These are phyloP conservation scores for Alternaria brassicicola DNA, from an alignment of 2,329 filamentous ascomycete species.

Conservation along the genomic window DNA sequence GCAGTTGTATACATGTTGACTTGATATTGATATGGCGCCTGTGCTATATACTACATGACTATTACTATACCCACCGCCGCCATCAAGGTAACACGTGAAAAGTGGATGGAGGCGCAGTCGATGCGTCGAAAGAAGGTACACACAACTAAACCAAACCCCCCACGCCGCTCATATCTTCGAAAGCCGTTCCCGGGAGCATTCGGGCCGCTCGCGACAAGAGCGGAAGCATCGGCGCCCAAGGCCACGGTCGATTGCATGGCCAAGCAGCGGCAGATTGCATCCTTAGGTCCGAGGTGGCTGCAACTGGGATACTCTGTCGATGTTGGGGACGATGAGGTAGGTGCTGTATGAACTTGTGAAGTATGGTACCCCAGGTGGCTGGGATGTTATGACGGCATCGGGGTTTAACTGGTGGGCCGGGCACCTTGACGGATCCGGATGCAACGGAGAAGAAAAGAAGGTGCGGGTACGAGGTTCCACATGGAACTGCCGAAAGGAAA, in stretches of 20 bases:
- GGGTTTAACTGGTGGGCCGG: not conserved
- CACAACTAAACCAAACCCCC: not conserved
- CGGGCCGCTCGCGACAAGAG: constrained; percentile 5
- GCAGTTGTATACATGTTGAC: not conserved
- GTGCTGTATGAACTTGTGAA: not conserved
- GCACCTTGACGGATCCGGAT: not conserved
- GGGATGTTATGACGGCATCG: not conserved
- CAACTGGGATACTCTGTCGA: constrained; percentile 56
- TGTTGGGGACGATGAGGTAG: constrained; percentile 1
- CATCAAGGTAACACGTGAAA: not conserved
- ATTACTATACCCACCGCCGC: not conserved
- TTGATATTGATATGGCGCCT: not conserved
- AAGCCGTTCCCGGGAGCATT: constrained; percentile 4
- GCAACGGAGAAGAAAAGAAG: not conserved
- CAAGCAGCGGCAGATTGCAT: constrained; percentile 50
- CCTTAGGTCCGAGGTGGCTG: constrained; percentile 54
- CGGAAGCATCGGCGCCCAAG: constrained; percentile 11
- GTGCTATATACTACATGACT: not conserved
- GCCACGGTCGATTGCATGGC: not conserved
- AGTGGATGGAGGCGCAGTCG: not conserved
- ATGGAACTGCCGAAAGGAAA: not conserved
- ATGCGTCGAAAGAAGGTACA: not conserved
- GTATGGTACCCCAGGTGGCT: not conserved
- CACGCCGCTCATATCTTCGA: constrained; percentile 1
- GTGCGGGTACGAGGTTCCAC: not conserved